Conservation (phyloP, 1,284 basidiomycete genomes). For the Cutaneotrichosporon dermatis region DNA sequence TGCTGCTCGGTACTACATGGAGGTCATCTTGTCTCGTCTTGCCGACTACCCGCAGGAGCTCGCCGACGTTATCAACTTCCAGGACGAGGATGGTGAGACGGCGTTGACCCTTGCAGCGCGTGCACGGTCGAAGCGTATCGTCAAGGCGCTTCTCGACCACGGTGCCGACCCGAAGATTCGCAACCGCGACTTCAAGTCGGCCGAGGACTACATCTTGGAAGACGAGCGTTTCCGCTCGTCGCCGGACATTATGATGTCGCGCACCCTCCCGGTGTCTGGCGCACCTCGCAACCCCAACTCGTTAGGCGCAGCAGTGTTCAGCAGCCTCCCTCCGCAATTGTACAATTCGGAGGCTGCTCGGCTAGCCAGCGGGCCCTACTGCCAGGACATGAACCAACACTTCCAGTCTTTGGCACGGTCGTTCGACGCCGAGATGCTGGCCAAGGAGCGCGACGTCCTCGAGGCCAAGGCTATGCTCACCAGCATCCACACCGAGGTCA, state of each 20-base stretch:
- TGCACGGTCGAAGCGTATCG: constrained; percentile 92
- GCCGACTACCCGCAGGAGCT: constrained; percentile 95
- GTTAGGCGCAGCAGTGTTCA: constrained; percentile 19
- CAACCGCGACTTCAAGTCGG: constrained; percentile 93
- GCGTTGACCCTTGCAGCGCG: constrained; percentile 95
- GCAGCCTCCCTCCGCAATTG: constrained; percentile 56
- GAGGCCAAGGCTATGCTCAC: constrained; percentile 84
- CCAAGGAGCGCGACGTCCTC: constrained; percentile 84
- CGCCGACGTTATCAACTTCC: constrained; percentile 98
- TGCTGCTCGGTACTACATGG: constrained; percentile 98
- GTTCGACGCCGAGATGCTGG: constrained; percentile 86
- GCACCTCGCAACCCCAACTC: constrained; percentile 11
- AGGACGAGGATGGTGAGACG: constrained; percentile 98
- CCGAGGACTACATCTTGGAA: constrained; percentile 98
- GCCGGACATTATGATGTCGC: constrained; percentile 49
- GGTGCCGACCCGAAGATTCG: constrained; percentile 94
- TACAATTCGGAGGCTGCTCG: constrained; percentile 86
- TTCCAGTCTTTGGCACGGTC: constrained; percentile 85
- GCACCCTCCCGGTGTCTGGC: constrained; percentile 5
- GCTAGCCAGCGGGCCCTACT: constrained; percentile 74
- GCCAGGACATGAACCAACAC: constrained; percentile 79
- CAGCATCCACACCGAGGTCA: constrained; percentile 87
- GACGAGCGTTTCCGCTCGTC: constrained; percentile 95
- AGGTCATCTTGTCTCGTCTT: constrained; percentile 83
- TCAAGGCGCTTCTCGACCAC: constrained; percentile 92